Percentiles rank a stretch among this genome's conserved stretches.
Evolutionary conservation across 257 asterid genomes (phyloP).

Genomic region (Datura wrightii): DNA sequence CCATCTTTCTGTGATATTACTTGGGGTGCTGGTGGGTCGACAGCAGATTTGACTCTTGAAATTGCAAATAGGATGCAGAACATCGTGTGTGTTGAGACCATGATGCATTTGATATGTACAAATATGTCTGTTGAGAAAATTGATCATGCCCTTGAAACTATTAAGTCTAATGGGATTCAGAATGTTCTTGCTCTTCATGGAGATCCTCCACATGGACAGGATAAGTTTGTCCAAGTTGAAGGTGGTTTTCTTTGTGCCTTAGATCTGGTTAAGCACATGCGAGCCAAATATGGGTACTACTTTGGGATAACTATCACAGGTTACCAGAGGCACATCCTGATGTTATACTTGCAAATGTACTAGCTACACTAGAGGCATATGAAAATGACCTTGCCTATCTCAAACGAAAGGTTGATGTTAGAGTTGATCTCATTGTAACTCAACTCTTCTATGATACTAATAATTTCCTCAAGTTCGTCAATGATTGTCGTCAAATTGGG

Average conservation of each 20-base stretch:
- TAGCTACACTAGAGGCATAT: conserved; percentile 72
- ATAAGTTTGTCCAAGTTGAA: conserved; percentile 93
- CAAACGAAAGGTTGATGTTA: conserved; percentile 91
- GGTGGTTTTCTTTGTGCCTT: conserved; percentile 98
- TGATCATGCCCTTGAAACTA: conserved; percentile 81
- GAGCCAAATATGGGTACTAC: conserved; percentile 76
- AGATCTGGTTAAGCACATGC: conserved; percentile 90
- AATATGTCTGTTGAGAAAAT: conserved; percentile 98
- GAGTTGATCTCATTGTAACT: conserved; percentile 87
- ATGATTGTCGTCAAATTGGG: conserved; percentile 95
- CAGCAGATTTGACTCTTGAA: conserved; percentile 97
- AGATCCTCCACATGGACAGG: conserved; percentile 98
- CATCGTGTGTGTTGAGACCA: conserved; percentile 96
- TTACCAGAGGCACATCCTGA: conserved; percentile 99
- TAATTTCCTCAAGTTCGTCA: conserved; percentile 87
- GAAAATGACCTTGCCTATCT: conserved; percentile 87
- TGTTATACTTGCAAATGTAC: conserved; percentile 69
- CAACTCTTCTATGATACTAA: conserved; percentile 97
- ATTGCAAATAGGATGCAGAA: conserved; percentile 97
- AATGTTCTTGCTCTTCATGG: conserved; percentile 96
- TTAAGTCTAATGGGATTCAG: conserved; percentile 86
- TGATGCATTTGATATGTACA: conserved; percentile 99
- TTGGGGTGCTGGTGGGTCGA: conserved; percentile 99
- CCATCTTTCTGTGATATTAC: conserved; percentile 94
- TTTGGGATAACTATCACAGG: conserved; percentile 98